These are phyloP conservation scores for Carex kokanica DNA, from an alignment of 176 grass and related monocot genomes.

Conservation along the genomic window DNA sequence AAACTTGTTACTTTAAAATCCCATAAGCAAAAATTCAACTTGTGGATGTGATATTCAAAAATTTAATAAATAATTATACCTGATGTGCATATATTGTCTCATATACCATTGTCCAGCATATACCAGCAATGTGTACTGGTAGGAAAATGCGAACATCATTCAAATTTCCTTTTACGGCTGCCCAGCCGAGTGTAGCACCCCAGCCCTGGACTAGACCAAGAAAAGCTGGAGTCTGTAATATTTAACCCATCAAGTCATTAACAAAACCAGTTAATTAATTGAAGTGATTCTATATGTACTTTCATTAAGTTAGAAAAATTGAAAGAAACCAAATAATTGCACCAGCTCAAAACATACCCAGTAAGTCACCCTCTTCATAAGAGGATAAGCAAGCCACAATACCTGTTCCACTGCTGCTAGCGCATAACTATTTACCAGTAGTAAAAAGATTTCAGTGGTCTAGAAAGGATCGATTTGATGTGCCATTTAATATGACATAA, in stretches of 20 bases:
- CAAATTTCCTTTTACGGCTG: slow-evolving; percentile 36
- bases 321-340: no score
- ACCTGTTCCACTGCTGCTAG: neutral
- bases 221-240: slow-evolving; percentile 40
- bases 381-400: slow-evolving; percentile 34
- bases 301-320: no score
- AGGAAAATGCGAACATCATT: slow-evolving; percentile 31
- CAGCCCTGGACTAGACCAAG: slow-evolving; percentile 34
- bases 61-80: no score
- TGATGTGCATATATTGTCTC: no score
- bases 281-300: neutral
- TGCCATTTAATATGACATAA: neutral
- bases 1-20: no score
- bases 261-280: no score
- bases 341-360: no score
- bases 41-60: no score
- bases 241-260: no score
- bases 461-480: neutral
- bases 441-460: neutral
- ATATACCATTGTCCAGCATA: no score
- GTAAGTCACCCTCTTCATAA: slow-evolving; percentile 48
- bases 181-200: slow-evolving; percentile 38
- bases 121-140: neutral
- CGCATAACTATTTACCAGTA: neutral
- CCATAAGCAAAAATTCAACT: no score